These are phyloP conservation scores for Flaveria floridana DNA, from an alignment of 140 eudicot genomes.

Conservation along the genomic window DNA sequence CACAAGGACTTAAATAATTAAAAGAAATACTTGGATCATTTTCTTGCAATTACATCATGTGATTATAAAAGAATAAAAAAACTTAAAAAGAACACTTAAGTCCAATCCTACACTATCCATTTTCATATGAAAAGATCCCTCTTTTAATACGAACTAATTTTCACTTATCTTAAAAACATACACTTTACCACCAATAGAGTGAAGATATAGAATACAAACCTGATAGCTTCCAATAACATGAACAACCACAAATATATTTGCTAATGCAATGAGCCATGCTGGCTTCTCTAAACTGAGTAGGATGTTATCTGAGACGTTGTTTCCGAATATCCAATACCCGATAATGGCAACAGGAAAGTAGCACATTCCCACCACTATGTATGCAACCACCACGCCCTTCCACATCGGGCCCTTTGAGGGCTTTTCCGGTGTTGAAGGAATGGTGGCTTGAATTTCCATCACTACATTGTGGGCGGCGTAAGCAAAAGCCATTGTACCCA, in stretches of 20 bases:
- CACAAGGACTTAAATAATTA: too few relatives aligned
- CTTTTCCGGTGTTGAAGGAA: conserved; percentile 78
- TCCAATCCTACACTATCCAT: background rate
- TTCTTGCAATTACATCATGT: background rate
- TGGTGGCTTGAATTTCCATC: conserved; percentile 79
- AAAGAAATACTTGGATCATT: too few relatives aligned
- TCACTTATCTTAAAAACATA: background rate
- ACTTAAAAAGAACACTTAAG: background rate
- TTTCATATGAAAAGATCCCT: background rate
- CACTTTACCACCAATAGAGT: background rate
- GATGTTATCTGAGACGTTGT: conserved; percentile 53
- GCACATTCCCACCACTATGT: conserved; percentile 64
- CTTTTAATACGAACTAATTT: background rate
- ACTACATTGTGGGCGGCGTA: conserved; percentile 85
- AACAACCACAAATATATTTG: conserved; percentile 68
- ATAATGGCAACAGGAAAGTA: conserved; percentile 71
- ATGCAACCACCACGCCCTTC: conserved; percentile 72
- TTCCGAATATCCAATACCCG: conserved; percentile 61
- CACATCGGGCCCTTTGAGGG: conserved; percentile 89
- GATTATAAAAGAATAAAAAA: too few relatives aligned
- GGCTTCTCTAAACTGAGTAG: conserved; percentile 55
- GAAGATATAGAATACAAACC: conserved; percentile 33
- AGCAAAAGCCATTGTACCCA: conserved; percentile 74
- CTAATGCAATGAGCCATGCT: conserved; percentile 67
- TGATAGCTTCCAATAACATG: conserved; percentile 81